Conservation (phyloP, 345 rosid species). For the Syzygium grande region DNA sequence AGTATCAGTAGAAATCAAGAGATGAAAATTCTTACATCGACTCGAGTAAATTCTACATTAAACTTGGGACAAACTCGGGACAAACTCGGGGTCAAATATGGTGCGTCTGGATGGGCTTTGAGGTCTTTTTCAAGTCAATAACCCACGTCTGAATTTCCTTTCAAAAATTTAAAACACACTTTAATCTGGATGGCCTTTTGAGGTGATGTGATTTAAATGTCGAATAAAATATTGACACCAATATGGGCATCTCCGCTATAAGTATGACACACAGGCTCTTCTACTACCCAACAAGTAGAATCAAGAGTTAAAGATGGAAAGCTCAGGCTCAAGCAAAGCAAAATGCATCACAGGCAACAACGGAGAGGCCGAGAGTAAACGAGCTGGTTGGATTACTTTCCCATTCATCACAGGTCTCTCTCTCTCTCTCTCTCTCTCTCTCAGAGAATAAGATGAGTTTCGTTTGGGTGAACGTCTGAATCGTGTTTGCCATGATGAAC, state of each 20-base stretch:
- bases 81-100: no score
- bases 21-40: no score
- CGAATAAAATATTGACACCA: not conserved
- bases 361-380: not conserved
- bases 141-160: no score
- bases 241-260: not conserved
- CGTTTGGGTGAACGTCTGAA: not conserved
- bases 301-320: not conserved
- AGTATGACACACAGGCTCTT: not conserved
- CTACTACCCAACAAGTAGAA: not conserved
- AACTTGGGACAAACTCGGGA: no score
- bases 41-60: no score
- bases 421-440: not conserved
- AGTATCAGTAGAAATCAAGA: no score
- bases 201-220: no score
- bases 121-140: no score
- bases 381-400: slow-evolving; percentile 42
- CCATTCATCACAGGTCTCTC: slow-evolving; percentile 37
- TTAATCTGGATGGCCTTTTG: no score
- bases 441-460: not conserved
- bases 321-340: not conserved
- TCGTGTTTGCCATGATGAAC: not conserved
- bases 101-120: no score
- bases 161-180: no score
- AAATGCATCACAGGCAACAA: not conserved